Evolutionary conservation across 129 eudicot species (phyloP), one percentile per base, ranked within the genome.

Genomic region (Flaveria robusta): DNA sequence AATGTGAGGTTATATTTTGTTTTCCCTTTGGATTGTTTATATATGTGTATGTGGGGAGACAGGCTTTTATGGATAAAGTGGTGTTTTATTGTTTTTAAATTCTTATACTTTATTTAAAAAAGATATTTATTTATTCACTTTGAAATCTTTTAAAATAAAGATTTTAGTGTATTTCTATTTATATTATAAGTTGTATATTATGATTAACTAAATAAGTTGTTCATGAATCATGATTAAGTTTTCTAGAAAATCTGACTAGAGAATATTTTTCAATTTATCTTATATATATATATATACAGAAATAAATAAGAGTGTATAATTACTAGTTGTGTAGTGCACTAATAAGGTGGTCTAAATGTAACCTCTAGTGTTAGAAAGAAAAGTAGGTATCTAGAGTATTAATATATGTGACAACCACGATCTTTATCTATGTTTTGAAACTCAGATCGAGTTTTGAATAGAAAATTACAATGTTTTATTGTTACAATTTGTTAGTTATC

Each of bases 61-160:
- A 82, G 82, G 79, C 82, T 82, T 81, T 80, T 80, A 20, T 55
- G 75, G 79, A 54, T 42, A 80, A 80, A 80, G 79, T 74, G 18
- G 75, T 63, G 79, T 20, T 80, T 79, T 64, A 63, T 79, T 72
- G 51, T 79, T 60, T 62, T 62, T 62, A 8, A 34, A 31, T 37
- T 37, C 3, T 9, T 66, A 37, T 66, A 29, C 11, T 31, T 5
- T 6, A 16, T 54, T 18, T 54, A 5, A n/a, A 15, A 15, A 51
- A n/a, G 2, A 7, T 13, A 14, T 58, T 9, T 23, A 26, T 60
- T 2, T 24, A 23, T 26, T 27, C 18, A 24, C 39, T 60, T 60
- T 26, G 7, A 59, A 55, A 55, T 7, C 41, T 4, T 27, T 60
- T 26, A 15, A 62, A 29, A 5, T 5, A 34, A 26, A 29, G 43